Conservation (phyloP, 257 asterid species). For the Haberlea rhodopensis region DNA sequence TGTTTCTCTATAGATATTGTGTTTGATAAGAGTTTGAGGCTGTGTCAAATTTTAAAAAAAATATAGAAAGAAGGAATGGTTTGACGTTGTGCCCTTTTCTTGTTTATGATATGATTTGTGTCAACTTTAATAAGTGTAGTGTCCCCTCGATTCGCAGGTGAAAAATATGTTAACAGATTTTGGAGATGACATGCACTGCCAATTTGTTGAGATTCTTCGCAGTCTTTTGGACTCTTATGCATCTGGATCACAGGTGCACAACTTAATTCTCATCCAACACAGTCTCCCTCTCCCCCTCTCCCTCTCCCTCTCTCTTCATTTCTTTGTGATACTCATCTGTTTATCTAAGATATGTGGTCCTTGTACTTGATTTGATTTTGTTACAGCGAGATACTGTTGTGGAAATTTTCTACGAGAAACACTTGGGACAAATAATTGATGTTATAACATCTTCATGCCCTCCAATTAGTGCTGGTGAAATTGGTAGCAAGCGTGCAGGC, state of each 20-base stretch:
- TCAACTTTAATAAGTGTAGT: background rate
- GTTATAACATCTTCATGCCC: conserved; percentile 73
- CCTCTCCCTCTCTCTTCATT: background rate
- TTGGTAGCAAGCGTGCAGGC: conserved; percentile 38
- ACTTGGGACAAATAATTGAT: conserved; percentile 75
- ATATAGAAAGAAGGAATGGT: background rate
- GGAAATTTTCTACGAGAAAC: conserved; percentile 90
- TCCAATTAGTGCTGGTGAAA: conserved; percentile 35
- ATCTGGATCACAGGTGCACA: conserved; percentile 74
- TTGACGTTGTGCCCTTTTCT: background rate
- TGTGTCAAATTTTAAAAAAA: too few relatives aligned
- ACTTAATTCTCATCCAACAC: background rate
- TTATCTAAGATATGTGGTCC: conserved; percentile 5
- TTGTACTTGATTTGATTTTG: conserved; percentile 30
- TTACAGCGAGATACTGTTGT: conserved; percentile 79
- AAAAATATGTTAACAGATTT: conserved; percentile 85
- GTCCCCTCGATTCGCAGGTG: conserved; percentile 54
- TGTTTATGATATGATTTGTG: background rate
- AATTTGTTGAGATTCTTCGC: conserved; percentile 90
- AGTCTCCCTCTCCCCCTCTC: background rate
- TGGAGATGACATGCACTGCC: conserved; percentile 97
- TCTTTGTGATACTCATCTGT: background rate
- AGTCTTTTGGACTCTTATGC: conserved; percentile 80
- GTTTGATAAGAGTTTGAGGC: too few relatives aligned
- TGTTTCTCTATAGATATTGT: background rate